Base-by-base conservation (phyloP, 2,329 filamentous ascomycete genomes). In the Elsinoe ampelina region DNA sequence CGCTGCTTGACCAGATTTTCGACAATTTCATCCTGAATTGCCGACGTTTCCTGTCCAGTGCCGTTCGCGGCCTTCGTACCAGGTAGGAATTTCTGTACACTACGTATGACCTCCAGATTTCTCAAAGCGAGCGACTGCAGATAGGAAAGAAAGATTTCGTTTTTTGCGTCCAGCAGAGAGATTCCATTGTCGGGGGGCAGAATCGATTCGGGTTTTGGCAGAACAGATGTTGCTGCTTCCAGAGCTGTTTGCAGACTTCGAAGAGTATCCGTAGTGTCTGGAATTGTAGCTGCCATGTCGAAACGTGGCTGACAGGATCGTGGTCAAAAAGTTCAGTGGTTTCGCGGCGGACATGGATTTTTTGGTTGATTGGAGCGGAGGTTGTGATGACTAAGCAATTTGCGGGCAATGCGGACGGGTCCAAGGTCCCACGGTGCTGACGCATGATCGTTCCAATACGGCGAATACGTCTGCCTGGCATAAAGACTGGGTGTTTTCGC, bases 131-230 rank as follows among this genome's bases (percentile, higher is more conserved):
- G 82, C 66, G 95, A 95, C 66, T 98, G 92, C 0, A 98, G 78
- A 72, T 98, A 98, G 3, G 92, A 92, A 38, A 98, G 83, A 15
- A 98, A 83, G n/a, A 98, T 80, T 69, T 98, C 93, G 72, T 95
- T 97, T 75, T 98, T 98, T 62, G 89, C 84, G 68, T 97, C 90
- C 66, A 98, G 84, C 1, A 98, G 82, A 0, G 93, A 96, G 58
- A 98, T 93, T 67, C 93, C 92, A 65, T 95, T 84, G 61, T 85
- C 79, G 1, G 87, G 85, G n/a, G 87, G 82, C 50, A 86, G 75
- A 59, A 95, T 80, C 12, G 76, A 70, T n/a, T 77, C 69, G 15
- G 83, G 69, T 50, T 81, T 80, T 0, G 85, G 82, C 15, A 77
- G 60, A 10, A 67, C 69, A 50, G 70, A 64, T 8, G 67, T 64